Base-by-base conservation (phyloP, 345 rosid species). In the Limnanthes douglasii region DNA sequence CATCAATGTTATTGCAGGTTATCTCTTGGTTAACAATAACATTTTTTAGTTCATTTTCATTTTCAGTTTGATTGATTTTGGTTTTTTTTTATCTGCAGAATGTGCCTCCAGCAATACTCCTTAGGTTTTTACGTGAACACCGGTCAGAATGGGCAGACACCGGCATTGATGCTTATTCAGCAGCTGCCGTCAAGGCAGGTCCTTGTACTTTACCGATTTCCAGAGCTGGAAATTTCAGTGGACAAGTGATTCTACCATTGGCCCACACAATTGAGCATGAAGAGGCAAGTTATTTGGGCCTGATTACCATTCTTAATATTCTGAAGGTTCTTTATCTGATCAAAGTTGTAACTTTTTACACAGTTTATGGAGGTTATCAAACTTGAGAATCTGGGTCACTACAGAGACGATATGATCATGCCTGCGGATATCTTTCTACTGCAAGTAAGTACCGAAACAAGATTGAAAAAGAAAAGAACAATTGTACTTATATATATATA, bases 131-230 rank as follows among this genome's bases (percentile, higher is more conserved):
- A 61, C 66, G 96, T 16, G 98, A 90, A 53, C 98, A 90, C 45
- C 69, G 96, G 40, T 86, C 94, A 32, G 98, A 90, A 62, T 90
- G 98, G 98, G 98, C 98, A 10, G 98, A 84, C 31, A 80, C 70
- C 53, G 72, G 72, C 42, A 80, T 84, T 4, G 98, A 90, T 53
- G 86, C 94, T 8, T 90, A 90, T 59, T 70, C 95, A 10, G 86
- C 90, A 22, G 84, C 94, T 28, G 77, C 98, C n/a, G 70, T 90
- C 18, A 84, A 77, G 61, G 70, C 76, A 23, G 86, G 94, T 23
- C 92, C 98, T 5, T 77, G 82, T 56, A 57, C 64, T 65, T 54
- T 90, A 51, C 79, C 93, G 2, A 73, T 82, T n/a, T 39, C 79
- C 46, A 64, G 81, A 28, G 63, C 73, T 49, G 95, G 92, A 43